phyloP scores from a whole-genome alignment of 768 basidiomycete genomes.

The Phanerochaete carnosa region DNA sequence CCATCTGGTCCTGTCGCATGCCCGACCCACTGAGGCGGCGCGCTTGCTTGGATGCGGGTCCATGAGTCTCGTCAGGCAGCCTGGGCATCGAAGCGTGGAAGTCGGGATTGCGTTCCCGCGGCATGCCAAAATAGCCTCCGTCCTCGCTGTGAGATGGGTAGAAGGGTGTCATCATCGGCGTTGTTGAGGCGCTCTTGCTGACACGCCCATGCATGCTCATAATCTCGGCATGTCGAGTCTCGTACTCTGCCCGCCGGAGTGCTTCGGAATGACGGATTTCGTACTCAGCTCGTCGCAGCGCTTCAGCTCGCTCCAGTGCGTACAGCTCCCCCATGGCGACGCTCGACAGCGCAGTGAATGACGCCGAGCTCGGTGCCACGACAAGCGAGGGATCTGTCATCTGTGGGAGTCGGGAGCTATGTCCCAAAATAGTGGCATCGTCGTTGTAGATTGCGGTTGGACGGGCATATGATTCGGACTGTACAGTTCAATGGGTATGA shows the following conservation, averaged over 20 bases:
- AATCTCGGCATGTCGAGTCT: slow-evolving; percentile 46
- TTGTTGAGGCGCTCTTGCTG: slow-evolving; percentile 68
- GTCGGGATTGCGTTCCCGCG: slow-evolving; percentile 30
- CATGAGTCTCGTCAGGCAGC: slow-evolving; percentile 15
- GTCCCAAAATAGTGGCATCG: slow-evolving; percentile 24
- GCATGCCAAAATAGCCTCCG: slow-evolving; percentile 36
- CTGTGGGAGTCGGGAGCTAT: slow-evolving; percentile 19
- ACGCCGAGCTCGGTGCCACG: slow-evolving; percentile 33
- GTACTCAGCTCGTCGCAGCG: slow-evolving; percentile 81
- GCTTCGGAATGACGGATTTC: slow-evolving; percentile 60
- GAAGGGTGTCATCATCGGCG: slow-evolving; percentile 50
- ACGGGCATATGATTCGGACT: slow-evolving; percentile 37
- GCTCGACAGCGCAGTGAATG: slow-evolving; percentile 67
- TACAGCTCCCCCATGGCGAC: slow-evolving; percentile 88
- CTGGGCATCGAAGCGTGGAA: slow-evolving; percentile 2
- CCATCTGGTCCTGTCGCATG: slow-evolving; percentile 19
- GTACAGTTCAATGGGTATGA: slow-evolving; percentile 1
- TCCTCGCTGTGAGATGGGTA: slow-evolving; percentile 34
- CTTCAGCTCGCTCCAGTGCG: slow-evolving; percentile 84
- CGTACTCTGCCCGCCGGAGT: slow-evolving; percentile 61
- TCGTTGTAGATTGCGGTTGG: slow-evolving; percentile 30
- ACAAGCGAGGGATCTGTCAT: slow-evolving; percentile 21
- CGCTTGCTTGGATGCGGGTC: slow-evolving; percentile 28
- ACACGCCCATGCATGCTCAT: slow-evolving; percentile 30
- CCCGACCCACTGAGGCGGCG: slow-evolving; percentile 44